These are phyloP conservation scores for Sphaceloma murrayae DNA, from an alignment of 2,329 filamentous ascomycete species.

Conservation along the genomic window DNA sequence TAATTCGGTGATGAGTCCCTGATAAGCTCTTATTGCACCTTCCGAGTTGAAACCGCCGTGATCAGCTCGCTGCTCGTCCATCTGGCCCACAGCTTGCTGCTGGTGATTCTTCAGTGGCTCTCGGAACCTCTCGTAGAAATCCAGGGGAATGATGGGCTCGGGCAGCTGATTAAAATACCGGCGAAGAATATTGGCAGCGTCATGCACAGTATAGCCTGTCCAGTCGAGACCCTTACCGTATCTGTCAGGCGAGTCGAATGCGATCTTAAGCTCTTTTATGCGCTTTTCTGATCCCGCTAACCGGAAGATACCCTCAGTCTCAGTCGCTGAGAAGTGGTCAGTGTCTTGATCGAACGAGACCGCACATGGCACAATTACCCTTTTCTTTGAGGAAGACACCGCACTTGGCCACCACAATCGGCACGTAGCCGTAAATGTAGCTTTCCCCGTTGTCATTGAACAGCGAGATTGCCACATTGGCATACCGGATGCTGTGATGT, in stretches of 20 bases:
- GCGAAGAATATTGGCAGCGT: slow-evolving; percentile 91
- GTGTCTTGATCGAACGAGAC: neutral
- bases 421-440: slow-evolving; percentile 97
- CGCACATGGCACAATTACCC: slow-evolving; percentile 49
- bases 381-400: slow-evolving; percentile 97
- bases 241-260: slow-evolving; percentile 88
- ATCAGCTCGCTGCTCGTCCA: slow-evolving; percentile 54
- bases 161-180: slow-evolving; percentile 94
- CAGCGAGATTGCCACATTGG: slow-evolving; percentile 94
- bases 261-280: slow-evolving; percentile 87
- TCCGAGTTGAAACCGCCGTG: slow-evolving; percentile 64
- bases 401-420: slow-evolving; percentile 96
- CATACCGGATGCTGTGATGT: slow-evolving; percentile 89
- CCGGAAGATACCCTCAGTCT: slow-evolving; percentile 92
- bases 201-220: slow-evolving; percentile 96
- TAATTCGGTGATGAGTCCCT: slow-evolving; percentile 82
- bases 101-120: slow-evolving; percentile 65
- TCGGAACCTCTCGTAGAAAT: slow-evolving; percentile 85
- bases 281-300: slow-evolving; percentile 93
- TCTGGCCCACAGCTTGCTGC: slow-evolving; percentile 59
- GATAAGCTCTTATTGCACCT: slow-evolving; percentile 71
- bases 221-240: slow-evolving; percentile 96
- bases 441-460: slow-evolving; percentile 86
- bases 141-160: slow-evolving; percentile 89
- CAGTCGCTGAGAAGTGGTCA: slow-evolving; percentile 56